Percentiles rank a stretch among this genome's conserved stretches.
phyloP scores from a whole-genome alignment of 1,139 yeast species.

The Kodamaea arcana region DNA sequence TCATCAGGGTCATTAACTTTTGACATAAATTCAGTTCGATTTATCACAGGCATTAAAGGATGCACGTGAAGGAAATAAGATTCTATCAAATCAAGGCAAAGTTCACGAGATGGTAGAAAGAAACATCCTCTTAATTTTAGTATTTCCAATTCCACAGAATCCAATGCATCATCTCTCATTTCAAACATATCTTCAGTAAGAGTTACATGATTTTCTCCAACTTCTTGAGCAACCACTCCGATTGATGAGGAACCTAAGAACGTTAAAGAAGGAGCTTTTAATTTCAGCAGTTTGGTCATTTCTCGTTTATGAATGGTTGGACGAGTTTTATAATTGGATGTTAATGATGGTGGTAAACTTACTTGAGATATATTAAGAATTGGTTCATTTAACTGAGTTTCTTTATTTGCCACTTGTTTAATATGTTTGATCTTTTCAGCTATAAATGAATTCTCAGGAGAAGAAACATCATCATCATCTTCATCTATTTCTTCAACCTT shows the following conservation, averaged over 20 bases:
- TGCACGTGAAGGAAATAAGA: conserved; percentile 65
- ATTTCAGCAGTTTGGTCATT: conserved; percentile 18
- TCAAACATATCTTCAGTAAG: conserved; percentile 42
- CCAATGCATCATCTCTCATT: conserved; percentile 38
- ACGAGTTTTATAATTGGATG: conserved; percentile 38
- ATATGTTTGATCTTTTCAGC: neutral
- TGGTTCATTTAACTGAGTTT: conserved; percentile 26
- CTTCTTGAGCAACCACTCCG: conserved; percentile 38
- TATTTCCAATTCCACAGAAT: conserved; percentile 65
- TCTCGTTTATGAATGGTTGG: conserved; percentile 40
- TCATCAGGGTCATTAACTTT: conserved; percentile 53
- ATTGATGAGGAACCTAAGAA: conserved; percentile 42
- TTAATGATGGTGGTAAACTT: conserved; percentile 43
- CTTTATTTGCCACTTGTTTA: neutral
- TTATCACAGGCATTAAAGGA: conserved; percentile 69
- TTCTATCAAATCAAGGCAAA: conserved; percentile 60
- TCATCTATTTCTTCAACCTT: conserved; percentile 5
- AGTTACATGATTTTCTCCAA: conserved; percentile 44
- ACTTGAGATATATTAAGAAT: conserved; percentile 42
- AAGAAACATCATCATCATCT: conserved; percentile 4
- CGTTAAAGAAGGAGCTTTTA: conserved; percentile 27
- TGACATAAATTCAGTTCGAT: conserved; percentile 59
- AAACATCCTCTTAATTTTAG: conserved; percentile 71
- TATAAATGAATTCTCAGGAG: conserved; percentile 3
- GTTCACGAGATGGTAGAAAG: conserved; percentile 56